Base-by-base conservation (phyloP, 768 basidiomycete species). In the Psilocybe azurescens region DNA sequence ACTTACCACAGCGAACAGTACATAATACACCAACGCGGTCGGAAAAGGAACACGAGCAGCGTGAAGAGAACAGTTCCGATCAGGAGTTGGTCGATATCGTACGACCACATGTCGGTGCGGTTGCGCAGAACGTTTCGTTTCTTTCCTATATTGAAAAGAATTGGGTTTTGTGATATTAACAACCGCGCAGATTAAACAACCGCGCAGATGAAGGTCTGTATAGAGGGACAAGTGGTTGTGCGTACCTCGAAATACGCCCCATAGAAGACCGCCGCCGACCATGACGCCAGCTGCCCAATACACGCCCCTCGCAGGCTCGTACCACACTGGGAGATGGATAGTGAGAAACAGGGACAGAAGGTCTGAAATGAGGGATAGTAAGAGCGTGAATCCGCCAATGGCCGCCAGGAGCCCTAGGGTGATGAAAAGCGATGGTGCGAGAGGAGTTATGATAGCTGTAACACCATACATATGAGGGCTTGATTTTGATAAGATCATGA, bases 31-130 rank as follows among this genome's bases (percentile, higher is more conserved):
- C n/a, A n/a, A n/a, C n/a, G n/a, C n/a, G n/a, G n/a, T n/a, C n/a
- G n/a, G n/a, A n/a, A n/a, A n/a, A n/a, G n/a, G n/a, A n/a, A n/a
- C n/a, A n/a, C 85, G 13, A 93, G 75, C n/a, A 94, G 80, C 0
- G 93, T 92, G 79, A 95, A 93, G 55, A 96, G 77, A 57, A 94
- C 88, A 0, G 97, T 96, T 3, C 97, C 97, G 36, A 98, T 89
- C n/a, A 99, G 80, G 2, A 99, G 84, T 71, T 98, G 95, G 73
- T 99, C 97, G 29, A 95, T 82, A 56, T 95, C 93, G 68, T 97
- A n/a, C n/a, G n/a, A n/a, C n/a, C n/a, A n/a, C n/a, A n/a, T n/a
- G n/a, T n/a, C n/a, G n/a, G n/a, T n/a, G n/a, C n/a, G n/a, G n/a
- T n/a, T n/a, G n/a, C n/a, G n/a, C n/a, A n/a, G n/a, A n/a, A n/a